These are phyloP conservation scores for Agaricus blazei DNA, from an alignment of 768 basidiomycete species.

Conservation along the genomic window DNA sequence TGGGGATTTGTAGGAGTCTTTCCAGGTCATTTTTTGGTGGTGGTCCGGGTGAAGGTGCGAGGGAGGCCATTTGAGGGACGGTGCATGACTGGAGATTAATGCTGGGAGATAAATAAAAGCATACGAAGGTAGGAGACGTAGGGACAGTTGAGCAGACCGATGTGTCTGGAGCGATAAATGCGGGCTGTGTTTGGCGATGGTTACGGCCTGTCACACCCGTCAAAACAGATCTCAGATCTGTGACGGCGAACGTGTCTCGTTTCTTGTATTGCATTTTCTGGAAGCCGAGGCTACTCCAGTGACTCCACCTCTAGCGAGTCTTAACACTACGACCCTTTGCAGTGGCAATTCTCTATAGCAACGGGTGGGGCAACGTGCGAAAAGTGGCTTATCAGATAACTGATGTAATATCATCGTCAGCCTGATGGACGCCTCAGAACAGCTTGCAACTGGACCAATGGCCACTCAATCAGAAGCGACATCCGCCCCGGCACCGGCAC, in stretches of 20 bases:
- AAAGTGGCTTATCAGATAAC: conserved; percentile 21
- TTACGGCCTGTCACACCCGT: conserved; percentile 1
- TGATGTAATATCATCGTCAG: not conserved
- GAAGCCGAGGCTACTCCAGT: too few relatives aligned
- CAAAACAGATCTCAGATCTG: conserved; percentile 1
- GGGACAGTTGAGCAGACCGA: not conserved
- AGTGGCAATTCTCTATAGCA: not conserved
- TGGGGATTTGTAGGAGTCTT: conserved; percentile 23
- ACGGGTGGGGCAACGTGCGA: conserved; percentile 5
- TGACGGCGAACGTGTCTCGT: not conserved
- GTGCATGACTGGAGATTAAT: conserved; percentile 17
- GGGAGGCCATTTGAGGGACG: conserved; percentile 22
- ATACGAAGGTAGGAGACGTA: not conserved
- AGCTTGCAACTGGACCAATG: not conserved
- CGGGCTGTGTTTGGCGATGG: not conserved
- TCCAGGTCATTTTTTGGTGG: conserved; percentile 19
- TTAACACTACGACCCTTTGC: not conserved
- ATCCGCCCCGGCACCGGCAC: not conserved
- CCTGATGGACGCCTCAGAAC: not conserved
- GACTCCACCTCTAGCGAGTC: not conserved
- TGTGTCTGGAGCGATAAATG: not conserved
- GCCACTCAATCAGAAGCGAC: not conserved
- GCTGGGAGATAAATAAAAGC: conserved; percentile 16
- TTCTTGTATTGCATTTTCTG: not conserved
- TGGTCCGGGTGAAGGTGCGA: conserved; percentile 15